These are phyloP conservation scores for Abrus precatorius DNA, from an alignment of 306 rosid species.

Conservation along the genomic window DNA sequence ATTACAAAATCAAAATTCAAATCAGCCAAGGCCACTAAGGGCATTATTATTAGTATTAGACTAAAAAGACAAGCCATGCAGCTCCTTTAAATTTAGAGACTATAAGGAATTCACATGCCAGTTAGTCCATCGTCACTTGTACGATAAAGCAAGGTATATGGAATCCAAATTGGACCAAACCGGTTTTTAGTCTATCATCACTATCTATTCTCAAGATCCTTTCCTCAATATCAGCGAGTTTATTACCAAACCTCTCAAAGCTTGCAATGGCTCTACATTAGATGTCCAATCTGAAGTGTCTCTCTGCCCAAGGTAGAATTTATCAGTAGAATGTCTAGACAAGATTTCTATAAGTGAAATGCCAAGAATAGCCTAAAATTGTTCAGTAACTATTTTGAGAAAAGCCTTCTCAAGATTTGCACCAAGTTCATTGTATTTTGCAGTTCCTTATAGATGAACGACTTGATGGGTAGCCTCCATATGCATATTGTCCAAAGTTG, in stretches of 20 bases:
- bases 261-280: slow-evolving; percentile 57
- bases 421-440: slow-evolving; percentile 56
- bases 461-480: slow-evolving; percentile 55
- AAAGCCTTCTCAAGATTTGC: slow-evolving; percentile 50
- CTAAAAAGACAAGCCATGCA: background rate
- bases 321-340: slow-evolving; percentile 63
- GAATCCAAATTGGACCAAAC: slow-evolving; percentile 70
- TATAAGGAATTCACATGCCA: slow-evolving; percentile 84
- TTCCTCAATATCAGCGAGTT: slow-evolving; percentile 61
- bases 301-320: slow-evolving; percentile 63
- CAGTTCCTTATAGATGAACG: slow-evolving; percentile 61
- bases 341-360: slow-evolving; percentile 59
- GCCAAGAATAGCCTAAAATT: slow-evolving; percentile 57
- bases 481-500: slow-evolving; percentile 65
- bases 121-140: slow-evolving; percentile 70
- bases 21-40: background rate
- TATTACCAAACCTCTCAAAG: slow-evolving; percentile 67
- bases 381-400: slow-evolving; percentile 58
- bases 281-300: slow-evolving; percentile 70
- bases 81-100: slow-evolving; percentile 64
- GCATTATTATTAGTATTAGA: background rate
- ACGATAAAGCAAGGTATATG: slow-evolving; percentile 78
- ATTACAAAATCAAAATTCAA: slow-evolving; percentile 20
- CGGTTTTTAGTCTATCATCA: slow-evolving; percentile 64
- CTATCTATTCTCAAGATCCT: slow-evolving; percentile 59